phyloP scores from a whole-genome alignment of 345 rosid species.

The Sonneratia alba region DNA sequence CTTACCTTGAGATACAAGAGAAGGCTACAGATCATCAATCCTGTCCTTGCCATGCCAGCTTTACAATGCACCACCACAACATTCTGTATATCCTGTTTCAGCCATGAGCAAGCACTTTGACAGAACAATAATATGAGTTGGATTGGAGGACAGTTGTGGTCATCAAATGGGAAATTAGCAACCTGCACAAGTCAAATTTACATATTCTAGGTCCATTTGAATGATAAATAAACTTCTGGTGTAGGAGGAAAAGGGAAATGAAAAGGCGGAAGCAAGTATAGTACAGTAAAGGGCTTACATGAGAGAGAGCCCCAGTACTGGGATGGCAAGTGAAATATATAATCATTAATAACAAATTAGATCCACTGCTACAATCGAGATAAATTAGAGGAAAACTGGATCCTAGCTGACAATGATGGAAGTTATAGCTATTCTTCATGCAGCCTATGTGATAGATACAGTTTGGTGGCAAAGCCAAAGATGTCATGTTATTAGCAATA shows the following conservation, averaged over 20 bases:
- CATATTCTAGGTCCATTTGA: not conserved
- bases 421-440: too few species aligned
- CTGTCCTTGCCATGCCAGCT: constrained; percentile 96
- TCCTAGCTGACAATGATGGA: too few species aligned
- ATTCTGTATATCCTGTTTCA: constrained; percentile 89
- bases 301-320: not conserved
- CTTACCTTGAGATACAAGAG: constrained; percentile 75
- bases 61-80: constrained; percentile 97
- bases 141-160: constrained; percentile 89
- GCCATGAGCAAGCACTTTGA: constrained; percentile 87
- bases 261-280: not conserved
- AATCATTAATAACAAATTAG: too few species aligned
- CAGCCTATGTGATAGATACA: not conserved
- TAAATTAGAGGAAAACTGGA: too few species aligned
- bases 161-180: constrained; percentile 92
- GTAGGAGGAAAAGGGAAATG: not conserved
- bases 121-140: constrained; percentile 81
- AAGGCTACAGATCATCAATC: constrained; percentile 91
- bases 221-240: not conserved
- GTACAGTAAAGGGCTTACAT: not conserved
- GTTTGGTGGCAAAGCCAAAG: not conserved
- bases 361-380: too few species aligned
- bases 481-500: not conserved
- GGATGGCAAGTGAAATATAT: too few species aligned
- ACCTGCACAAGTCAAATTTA: constrained; percentile 34